phyloP scores from a whole-genome alignment of 2,329 filamentous ascomycete genomes.

The Cordyceps cicadae region DNA sequence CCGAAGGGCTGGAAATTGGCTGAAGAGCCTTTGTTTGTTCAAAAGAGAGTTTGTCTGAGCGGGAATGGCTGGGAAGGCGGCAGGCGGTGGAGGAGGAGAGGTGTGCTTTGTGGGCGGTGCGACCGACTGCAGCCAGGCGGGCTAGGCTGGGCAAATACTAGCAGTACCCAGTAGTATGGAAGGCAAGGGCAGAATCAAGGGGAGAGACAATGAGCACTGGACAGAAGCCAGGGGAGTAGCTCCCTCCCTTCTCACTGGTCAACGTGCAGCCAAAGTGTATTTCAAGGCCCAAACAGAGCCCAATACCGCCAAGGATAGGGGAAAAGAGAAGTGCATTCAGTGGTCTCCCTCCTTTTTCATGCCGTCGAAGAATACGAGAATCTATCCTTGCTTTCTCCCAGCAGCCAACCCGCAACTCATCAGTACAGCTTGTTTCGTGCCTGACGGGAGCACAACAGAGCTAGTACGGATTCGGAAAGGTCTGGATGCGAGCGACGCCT shows the following conservation, averaged over 20 bases:
- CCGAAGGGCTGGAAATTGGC: slow-evolving; percentile 10
- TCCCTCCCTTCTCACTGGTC: background rate
- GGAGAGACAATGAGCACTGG: background rate
- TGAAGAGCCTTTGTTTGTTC: background rate
- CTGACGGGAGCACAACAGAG: background rate
- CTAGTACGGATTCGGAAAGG: background rate
- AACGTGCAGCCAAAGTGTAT: background rate
- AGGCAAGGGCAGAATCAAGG: background rate
- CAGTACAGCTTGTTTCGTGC: slow-evolving; percentile 6
- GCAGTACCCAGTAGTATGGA: too few relatives aligned
- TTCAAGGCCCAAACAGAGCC: background rate
- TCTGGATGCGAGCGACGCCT: background rate
- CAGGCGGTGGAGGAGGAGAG: too few relatives aligned
- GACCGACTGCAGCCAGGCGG: too few relatives aligned
- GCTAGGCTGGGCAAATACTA: background rate
- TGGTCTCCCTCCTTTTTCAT: background rate
- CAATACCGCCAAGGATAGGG: slow-evolving; percentile 21
- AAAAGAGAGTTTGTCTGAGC: slow-evolving; percentile 7
- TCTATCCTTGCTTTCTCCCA: slow-evolving; percentile 15
- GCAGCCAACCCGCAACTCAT: slow-evolving; percentile 1
- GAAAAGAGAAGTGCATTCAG: slow-evolving; percentile 26
- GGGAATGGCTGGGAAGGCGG: background rate
- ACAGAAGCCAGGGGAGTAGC: background rate
- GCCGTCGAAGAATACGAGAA: background rate
- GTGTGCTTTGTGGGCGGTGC: too few relatives aligned